Evolutionary conservation across 306 rosid species (phyloP), one percentile per base, ranked within the genome.

Genomic region (Casuarina cunninghamiana): DNA sequence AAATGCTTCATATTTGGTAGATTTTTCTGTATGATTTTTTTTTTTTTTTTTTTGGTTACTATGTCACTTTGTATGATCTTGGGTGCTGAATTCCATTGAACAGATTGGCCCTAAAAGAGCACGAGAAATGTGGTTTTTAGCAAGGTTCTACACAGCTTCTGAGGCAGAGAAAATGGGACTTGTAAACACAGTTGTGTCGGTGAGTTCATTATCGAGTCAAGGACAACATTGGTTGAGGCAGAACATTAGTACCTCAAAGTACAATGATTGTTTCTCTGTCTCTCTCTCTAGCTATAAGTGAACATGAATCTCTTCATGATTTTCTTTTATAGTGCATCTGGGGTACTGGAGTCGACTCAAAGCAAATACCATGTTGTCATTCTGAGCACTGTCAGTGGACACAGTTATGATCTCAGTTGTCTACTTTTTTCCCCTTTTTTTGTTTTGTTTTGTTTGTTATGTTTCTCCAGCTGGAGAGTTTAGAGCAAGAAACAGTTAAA

Each of bases 101-200:
- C 82, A 95, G 93, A 88, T 91, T 60, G 97, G 97, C 67, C 97
- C 97, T 0, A 89, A 95, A 81, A 95, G 83, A 75, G 97, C 97
- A n/a, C 90, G 93, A 2, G 93, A 95, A 84, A 88, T 92, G 93
- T 88, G 98, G 97, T 92, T 95, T 62, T 88, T 95, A 54, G 71
- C 97, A 55, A 87, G 98, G 80, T 91, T 95, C 73, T 95, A 95
- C 80, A 78, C 90, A 5, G 98, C 97, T 65, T 77, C 53, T 50
- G 98, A 95, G 80, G 98, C 97, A 54, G 98, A 92, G 74, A 92
- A 91, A 86, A 92, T 95, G 97, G 98, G 97, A 43, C 98, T 95
- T 54, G 85, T 95, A 81, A 95, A 95, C 65, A 87, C 91, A 57
- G 89, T 92, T 77, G 97, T 95, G 42, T 91, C 91, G 0, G 97